Conservation (phyloP, 164 flowering plant genomes). For the Cinnamomum micranthum region DNA sequence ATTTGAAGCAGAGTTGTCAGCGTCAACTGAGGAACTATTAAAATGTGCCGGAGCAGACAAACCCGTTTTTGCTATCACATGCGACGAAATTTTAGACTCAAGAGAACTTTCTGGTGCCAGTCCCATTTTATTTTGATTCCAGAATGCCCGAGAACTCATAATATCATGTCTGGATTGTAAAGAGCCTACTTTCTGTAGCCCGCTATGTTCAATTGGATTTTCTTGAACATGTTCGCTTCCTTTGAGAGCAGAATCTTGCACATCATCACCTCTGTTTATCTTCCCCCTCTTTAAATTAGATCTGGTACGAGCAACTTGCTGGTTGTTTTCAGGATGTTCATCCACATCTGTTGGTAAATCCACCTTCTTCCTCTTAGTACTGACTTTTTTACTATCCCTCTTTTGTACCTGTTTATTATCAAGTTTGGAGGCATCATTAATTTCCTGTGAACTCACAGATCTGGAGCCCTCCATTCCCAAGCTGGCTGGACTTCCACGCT, state of each 20-base stretch:
- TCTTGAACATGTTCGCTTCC: too few species aligned
- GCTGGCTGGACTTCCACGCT: constrained; percentile 78
- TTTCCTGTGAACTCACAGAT: constrained; percentile 74
- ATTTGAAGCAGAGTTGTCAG: too few species aligned
- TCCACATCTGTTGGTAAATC: constrained; percentile 39
- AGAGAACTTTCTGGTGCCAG: constrained; percentile 17
- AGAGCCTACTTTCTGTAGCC: constrained; percentile 19
- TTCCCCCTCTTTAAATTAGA: constrained; percentile 47
- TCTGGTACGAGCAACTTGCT: constrained; percentile 30
- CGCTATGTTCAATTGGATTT: too few species aligned
- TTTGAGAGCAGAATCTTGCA: background rate
- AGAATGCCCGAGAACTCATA: constrained; percentile 8
- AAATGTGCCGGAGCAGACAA: too few species aligned
- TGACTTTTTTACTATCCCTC: constrained; percentile 46
- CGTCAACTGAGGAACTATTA: too few species aligned
- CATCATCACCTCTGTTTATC: constrained; percentile 1
- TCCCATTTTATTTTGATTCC: constrained; percentile 42
- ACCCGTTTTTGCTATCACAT: background rate
- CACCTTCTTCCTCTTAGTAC: constrained; percentile 60
- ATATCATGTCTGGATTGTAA: constrained; percentile 25
- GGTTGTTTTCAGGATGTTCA: constrained; percentile 30
- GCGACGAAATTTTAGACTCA: constrained; percentile 15
- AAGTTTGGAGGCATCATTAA: constrained; percentile 34
- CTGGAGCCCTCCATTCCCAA: constrained; percentile 43
- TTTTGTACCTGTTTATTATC: constrained; percentile 36